Conservation (phyloP, 2,329 filamentous ascomycete species). For the Coniochaeta hoffmannii region DNA sequence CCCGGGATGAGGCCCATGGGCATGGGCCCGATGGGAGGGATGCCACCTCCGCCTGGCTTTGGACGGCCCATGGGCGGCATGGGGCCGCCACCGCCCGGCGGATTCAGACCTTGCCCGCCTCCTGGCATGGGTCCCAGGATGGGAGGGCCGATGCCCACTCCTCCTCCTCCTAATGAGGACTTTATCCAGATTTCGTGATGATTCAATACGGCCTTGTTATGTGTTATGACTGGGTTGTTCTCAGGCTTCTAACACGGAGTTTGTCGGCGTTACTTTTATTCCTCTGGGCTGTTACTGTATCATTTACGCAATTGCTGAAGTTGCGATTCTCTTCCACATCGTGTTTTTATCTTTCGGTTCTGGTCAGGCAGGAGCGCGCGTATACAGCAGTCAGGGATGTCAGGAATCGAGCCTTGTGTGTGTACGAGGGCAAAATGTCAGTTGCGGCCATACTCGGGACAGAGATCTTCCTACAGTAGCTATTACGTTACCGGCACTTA, state of each 20-base stretch:
- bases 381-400: too few species aligned
- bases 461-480: too few species aligned
- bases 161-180: background rate
- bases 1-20: slow-evolving; percentile 3
- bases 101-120: background rate
- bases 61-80: background rate
- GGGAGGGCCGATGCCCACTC: background rate
- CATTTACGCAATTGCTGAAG: background rate
- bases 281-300: background rate
- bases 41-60: background rate
- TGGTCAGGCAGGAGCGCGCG: too few species aligned
- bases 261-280: background rate
- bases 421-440: too few species aligned
- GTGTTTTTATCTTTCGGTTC: too few species aligned
- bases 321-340: background rate
- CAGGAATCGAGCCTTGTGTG: background rate
- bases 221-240: background rate
- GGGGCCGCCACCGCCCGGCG: background rate
- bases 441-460: too few species aligned
- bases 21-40: background rate
- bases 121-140: background rate
- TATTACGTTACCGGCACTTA: too few species aligned
- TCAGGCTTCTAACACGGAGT: background rate
- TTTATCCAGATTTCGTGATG: background rate
- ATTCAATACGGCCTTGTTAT: background rate